These are phyloP conservation scores for Poa pratensis DNA, from an alignment of 176 grass and related monocot genomes.

Conservation along the genomic window DNA sequence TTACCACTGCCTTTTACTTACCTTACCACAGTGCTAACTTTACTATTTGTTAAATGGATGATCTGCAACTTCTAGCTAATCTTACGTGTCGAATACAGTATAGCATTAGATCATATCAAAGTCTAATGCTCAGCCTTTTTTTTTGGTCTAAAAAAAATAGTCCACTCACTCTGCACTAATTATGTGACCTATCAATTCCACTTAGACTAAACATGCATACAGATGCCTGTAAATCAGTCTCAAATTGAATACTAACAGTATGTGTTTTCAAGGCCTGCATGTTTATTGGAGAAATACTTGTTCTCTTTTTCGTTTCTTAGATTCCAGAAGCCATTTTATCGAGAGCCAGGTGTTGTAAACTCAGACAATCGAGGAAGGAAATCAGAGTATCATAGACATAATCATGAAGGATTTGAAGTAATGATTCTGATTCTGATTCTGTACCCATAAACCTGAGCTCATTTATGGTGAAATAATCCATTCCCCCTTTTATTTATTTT, in stretches of 20 bases:
- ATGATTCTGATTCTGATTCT: background rate
- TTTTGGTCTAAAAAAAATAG: too few relatives aligned
- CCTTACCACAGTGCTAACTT: constrained; percentile 43
- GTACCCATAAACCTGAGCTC: background rate
- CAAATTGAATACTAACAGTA: background rate
- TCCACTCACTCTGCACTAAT: constrained; percentile 40
- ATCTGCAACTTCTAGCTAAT: constrained; percentile 36
- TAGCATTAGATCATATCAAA: constrained; percentile 33
- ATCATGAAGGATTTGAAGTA: background rate
- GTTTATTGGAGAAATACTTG: background rate
- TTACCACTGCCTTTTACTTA: constrained; percentile 56
- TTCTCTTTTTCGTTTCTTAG: background rate
- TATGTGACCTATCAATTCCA: constrained; percentile 10
- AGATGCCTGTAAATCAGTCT: constrained; percentile 10
- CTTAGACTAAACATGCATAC: constrained; percentile 12
- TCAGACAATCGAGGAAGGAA: background rate
- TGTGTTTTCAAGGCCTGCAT: background rate
- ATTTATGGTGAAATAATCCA: background rate
- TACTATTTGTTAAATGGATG: constrained; percentile 42
- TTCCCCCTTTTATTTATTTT: background rate
- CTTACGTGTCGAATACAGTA: constrained; percentile 29
- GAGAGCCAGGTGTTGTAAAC: background rate
- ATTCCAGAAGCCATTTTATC: background rate
- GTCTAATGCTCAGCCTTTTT: constrained; percentile 37
- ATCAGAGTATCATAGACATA: background rate